Evolutionary conservation across 2,329 filamentous ascomycete species (phyloP).

Genomic region (Fusarium decemcellulare): DNA sequence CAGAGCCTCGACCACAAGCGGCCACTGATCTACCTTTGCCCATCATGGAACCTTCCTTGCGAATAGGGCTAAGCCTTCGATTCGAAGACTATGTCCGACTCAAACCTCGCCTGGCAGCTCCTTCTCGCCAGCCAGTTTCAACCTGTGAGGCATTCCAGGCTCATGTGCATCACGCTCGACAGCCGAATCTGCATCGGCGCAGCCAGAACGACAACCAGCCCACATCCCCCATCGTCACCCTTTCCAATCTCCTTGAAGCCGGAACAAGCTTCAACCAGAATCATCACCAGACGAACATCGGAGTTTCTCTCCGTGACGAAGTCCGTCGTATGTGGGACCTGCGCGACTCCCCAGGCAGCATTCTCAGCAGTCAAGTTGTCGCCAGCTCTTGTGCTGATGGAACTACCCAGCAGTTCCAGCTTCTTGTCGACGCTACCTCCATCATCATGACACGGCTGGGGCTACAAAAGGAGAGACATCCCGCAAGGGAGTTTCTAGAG

Average conservation of each 20-base stretch:
- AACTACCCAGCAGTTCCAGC: background rate
- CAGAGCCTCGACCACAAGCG: too few species aligned
- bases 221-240: background rate
- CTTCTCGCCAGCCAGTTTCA: background rate
- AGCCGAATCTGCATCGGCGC: too few species aligned
- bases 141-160: too few species aligned
- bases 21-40: background rate
- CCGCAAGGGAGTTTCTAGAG: background rate
- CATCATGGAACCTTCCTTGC: background rate
- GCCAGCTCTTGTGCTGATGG: too few species aligned
- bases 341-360: background rate
- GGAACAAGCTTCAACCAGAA: background rate
- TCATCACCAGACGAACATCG: background rate
- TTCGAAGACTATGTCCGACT: background rate
- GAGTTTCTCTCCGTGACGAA: background rate
- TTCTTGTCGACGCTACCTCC: background rate
- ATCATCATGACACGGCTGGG: background rate
- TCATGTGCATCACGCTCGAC: too few species aligned
- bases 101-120: background rate
- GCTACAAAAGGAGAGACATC: background rate
- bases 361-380: background rate
- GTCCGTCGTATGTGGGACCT: background rate
- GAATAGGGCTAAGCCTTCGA: background rate
- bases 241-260: background rate
- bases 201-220: too few species aligned